These are phyloP conservation scores for Brassica incana DNA, from an alignment of 345 rosid species.

Conservation along the genomic window DNA sequence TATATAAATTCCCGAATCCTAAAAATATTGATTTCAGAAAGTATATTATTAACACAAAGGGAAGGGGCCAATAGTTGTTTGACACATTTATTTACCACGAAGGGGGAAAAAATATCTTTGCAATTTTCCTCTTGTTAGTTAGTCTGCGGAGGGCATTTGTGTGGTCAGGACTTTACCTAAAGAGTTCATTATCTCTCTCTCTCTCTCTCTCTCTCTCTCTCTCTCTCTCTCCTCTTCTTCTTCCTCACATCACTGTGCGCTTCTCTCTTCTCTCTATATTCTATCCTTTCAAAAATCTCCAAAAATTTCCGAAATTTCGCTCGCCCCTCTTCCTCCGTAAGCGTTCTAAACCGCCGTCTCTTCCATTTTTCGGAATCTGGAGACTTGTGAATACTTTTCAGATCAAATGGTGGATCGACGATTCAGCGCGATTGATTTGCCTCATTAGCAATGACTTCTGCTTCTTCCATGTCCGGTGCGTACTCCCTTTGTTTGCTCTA, in stretches of 20 bases:
- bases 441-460: constrained; percentile 73
- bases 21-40: no score
- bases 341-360: constrained; percentile 7
- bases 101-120: background rate
- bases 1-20: no score
- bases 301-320: constrained; percentile 24
- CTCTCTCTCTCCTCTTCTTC: constrained; percentile 34
- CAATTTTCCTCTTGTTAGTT: no score
- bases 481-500: background rate
- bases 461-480: constrained; percentile 79
- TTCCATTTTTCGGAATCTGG: constrained; percentile 36
- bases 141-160: constrained; percentile 28
- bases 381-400: constrained; percentile 3
- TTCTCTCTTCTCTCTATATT: constrained; percentile 47
- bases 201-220: background rate
- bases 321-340: constrained; percentile 3
- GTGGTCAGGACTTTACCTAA: constrained; percentile 36
- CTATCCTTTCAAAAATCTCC: constrained; percentile 59
- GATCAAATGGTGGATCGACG: constrained; percentile 47
- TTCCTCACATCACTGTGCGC: constrained; percentile 27
- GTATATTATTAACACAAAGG: background rate
- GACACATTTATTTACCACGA: background rate
- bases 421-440: constrained; percentile 52
- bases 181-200: constrained; percentile 35
- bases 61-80: background rate